Conservation (phyloP, 352 stramenopile genomes). For the Pythium folliculosum region DNA sequence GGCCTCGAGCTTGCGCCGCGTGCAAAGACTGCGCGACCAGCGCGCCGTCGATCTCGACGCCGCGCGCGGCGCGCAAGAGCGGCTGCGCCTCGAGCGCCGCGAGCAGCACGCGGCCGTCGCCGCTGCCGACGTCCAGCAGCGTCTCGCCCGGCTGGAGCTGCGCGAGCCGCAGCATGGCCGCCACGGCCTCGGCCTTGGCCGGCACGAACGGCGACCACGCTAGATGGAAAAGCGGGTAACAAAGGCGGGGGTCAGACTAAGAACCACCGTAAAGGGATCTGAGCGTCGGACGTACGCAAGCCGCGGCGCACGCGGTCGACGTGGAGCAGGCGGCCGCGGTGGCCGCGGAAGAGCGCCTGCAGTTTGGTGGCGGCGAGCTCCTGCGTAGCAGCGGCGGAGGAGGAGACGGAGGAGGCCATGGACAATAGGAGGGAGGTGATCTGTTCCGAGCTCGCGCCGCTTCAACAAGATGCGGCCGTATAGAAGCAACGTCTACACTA, state of each 20-base stretch:
- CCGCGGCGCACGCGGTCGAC: conserved; percentile 49
- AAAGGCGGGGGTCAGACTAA: not conserved
- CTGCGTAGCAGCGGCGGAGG: not conserved
- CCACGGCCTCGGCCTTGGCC: conserved; percentile 55
- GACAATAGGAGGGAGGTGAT: too few relatives aligned
- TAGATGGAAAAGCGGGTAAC: conserved; percentile 24
- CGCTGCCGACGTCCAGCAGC: conserved; percentile 65
- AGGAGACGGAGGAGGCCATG: not conserved
- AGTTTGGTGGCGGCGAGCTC: conserved; percentile 36
- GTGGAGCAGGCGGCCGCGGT: conserved; percentile 53
- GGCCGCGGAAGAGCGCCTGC: conserved; percentile 60
- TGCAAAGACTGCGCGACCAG: conserved; percentile 49
- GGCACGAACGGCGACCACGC: conserved; percentile 75
- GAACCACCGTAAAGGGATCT: too few relatives aligned
- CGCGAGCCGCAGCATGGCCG: conserved; percentile 50
- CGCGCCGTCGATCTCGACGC: conserved; percentile 59
- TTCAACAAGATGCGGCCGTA: too few relatives aligned
- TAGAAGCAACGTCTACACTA: too few relatives aligned
- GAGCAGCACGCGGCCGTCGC: conserved; percentile 62
- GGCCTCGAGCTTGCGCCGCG: conserved; percentile 10
- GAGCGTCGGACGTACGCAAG: conserved; percentile 47
- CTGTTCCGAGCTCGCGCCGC: too few relatives aligned
- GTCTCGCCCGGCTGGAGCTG: conserved; percentile 43
- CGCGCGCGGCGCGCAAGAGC: conserved; percentile 32
- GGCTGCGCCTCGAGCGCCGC: conserved; percentile 33